phyloP scores from a whole-genome alignment of 306 rosid genomes.

The Adenanthera pavonina region DNA sequence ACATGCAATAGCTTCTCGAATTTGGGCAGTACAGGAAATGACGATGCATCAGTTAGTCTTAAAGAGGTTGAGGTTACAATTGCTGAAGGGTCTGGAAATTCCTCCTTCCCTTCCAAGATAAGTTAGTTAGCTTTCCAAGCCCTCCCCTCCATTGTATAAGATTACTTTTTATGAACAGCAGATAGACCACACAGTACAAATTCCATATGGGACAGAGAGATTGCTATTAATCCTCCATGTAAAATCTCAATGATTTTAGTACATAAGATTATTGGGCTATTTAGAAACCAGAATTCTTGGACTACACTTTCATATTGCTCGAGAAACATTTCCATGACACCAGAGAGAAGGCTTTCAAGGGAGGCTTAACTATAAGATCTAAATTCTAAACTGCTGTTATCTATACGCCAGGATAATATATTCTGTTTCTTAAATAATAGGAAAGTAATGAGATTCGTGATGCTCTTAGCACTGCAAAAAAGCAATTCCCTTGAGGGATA shows the following conservation, averaged over 20 bases:
- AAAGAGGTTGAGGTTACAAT: constrained; percentile 44
- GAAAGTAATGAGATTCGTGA: constrained; percentile 13
- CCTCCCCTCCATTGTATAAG: constrained; percentile 4
- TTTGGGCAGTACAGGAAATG: constrained; percentile 31
- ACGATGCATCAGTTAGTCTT: constrained; percentile 32
- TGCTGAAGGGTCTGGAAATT: constrained; percentile 45
- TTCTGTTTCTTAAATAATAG: constrained; percentile 1
- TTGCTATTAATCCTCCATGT: constrained; percentile 19
- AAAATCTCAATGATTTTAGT: constrained; percentile 28
- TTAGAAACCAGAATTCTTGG: not conserved
- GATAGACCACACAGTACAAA: constrained; percentile 21
- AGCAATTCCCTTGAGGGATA: not conserved
- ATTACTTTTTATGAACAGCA: constrained; percentile 1
- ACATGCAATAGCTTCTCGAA: constrained; percentile 40
- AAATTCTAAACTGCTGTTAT: not conserved
- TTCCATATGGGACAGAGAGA: not conserved
- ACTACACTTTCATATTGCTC: constrained; percentile 5
- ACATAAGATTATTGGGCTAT: constrained; percentile 29
- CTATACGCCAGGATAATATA: not conserved
- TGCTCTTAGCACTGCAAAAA: not conserved
- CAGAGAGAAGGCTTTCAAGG: not conserved
- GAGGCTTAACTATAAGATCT: not conserved
- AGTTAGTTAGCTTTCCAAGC: constrained; percentile 49
- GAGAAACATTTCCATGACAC: not conserved
- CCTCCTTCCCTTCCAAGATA: constrained; percentile 46